Conservation (phyloP, 805 yeast species). For the Wickerhamiella spandovensis region DNA sequence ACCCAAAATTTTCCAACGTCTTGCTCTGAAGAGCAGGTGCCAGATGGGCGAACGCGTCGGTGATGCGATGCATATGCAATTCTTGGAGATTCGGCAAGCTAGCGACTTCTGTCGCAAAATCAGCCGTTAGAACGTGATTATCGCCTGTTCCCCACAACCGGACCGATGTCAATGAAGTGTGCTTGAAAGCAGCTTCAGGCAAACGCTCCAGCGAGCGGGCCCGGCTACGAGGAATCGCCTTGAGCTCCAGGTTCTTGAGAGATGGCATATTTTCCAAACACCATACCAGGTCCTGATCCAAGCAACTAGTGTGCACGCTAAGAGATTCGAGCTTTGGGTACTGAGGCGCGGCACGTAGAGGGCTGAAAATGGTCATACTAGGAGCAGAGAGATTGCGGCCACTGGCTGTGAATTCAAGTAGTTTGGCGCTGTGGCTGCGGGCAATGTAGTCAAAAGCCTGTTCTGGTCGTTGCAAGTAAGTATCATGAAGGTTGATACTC, state of each 20-base stretch:
- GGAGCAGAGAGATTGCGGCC: neutral
- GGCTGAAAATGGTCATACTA: neutral
- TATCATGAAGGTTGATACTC: neutral
- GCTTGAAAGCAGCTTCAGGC: neutral
- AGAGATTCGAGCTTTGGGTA: constrained; percentile 4
- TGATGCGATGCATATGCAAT: constrained; percentile 12
- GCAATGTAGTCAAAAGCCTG: neutral
- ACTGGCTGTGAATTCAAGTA: neutral
- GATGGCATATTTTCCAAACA: constrained; percentile 8
- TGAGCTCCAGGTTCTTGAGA: constrained; percentile 8
- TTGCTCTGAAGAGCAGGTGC: constrained; percentile 4
- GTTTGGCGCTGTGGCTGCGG: neutral
- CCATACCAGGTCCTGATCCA: constrained; percentile 12
- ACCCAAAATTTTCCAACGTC: constrained; percentile 10
- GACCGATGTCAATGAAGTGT: neutral
- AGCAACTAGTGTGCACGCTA: constrained; percentile 6
- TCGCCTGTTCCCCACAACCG: constrained; percentile 7
- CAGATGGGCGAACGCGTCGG: constrained; percentile 3
- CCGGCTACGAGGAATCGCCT: neutral
- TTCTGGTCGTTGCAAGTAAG: neutral
- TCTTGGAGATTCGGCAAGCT: constrained; percentile 1
- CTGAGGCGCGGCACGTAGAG: neutral
- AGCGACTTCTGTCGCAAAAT: constrained; percentile 1
- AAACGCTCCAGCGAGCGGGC: neutral
- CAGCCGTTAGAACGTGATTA: constrained; percentile 1